phyloP scores from a whole-genome alignment of 192 early-diverging fungal species.

The Backusella australiensis region DNA sequence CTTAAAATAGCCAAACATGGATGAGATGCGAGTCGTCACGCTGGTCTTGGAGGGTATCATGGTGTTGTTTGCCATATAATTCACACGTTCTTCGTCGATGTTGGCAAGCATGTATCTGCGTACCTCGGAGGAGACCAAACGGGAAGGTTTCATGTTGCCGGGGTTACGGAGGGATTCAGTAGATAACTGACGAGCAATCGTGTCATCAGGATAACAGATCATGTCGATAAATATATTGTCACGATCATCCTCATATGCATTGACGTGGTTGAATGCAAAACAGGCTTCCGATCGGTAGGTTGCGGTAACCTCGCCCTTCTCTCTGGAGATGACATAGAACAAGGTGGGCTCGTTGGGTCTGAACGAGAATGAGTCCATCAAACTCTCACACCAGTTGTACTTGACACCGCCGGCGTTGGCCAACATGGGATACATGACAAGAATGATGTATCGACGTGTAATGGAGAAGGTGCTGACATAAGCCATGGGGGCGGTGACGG shows the following conservation, averaged over 20 bases:
- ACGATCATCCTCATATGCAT: constrained; percentile 66
- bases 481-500: constrained; percentile 60
- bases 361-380: constrained; percentile 71
- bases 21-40: constrained; percentile 9
- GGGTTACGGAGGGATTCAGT: constrained; percentile 56
- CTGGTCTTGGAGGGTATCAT: constrained; percentile 18
- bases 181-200: constrained; percentile 54
- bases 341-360: constrained; percentile 52
- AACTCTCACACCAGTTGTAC: constrained; percentile 68
- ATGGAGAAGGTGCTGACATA: constrained; percentile 77
- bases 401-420: constrained; percentile 59
- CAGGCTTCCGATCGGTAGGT: constrained; percentile 65
- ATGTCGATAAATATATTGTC: constrained; percentile 57
- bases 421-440: constrained; percentile 65
- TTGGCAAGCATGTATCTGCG: constrained; percentile 61
- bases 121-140: constrained; percentile 51
- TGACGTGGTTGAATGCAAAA: constrained; percentile 70
- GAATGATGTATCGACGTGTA: constrained; percentile 70
- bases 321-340: constrained; percentile 75
- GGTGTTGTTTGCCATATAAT: constrained; percentile 41
- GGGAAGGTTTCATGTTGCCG: constrained; percentile 34
- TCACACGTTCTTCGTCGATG: constrained; percentile 49
- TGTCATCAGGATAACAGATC: constrained; percentile 60
- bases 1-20: constrained; percentile 25
- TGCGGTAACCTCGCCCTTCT: constrained; percentile 61